phyloP scores from a whole-genome alignment of 164 flowering plant genomes.

The Liquidambar formosana region DNA sequence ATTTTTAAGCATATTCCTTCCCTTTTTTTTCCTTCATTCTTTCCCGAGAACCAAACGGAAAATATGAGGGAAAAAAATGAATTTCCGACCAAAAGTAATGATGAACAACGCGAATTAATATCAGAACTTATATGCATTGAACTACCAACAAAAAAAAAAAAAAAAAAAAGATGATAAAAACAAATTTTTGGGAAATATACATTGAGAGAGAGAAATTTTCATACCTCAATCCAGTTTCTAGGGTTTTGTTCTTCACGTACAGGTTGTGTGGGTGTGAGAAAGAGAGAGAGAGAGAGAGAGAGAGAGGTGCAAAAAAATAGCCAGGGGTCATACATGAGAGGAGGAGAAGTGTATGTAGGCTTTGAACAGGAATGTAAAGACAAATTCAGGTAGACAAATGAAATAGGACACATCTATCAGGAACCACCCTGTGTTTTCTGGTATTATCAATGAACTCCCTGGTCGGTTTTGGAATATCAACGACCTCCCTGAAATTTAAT shows the following conservation, averaged over 20 bases:
- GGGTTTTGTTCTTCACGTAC: neutral
- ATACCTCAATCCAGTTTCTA: too few relatives aligned
- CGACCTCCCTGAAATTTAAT: too few relatives aligned
- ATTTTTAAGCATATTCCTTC: neutral
- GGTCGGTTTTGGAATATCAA: too few relatives aligned
- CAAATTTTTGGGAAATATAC: too few relatives aligned
- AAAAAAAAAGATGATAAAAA: too few relatives aligned
- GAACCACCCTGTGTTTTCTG: neutral
- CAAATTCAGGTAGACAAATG: neutral
- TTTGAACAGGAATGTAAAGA: neutral
- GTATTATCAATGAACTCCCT: neutral
- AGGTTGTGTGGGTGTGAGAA: too few relatives aligned
- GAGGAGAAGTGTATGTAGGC: constrained; percentile 6
- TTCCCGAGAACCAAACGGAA: neutral
- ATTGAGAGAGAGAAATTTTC: too few relatives aligned
- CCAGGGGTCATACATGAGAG: constrained; percentile 9
- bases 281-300: neutral
- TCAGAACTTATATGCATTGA: too few relatives aligned
- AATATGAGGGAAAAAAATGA: neutral
- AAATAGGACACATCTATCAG: neutral
- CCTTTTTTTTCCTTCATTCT: neutral
- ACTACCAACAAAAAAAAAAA: too few relatives aligned
- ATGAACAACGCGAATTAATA: neutral
- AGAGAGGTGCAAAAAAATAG: constrained; percentile 24
- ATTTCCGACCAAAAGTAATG: neutral